Conservation (phyloP, 352 stramenopile species). For the Pythium dissotocum region DNA sequence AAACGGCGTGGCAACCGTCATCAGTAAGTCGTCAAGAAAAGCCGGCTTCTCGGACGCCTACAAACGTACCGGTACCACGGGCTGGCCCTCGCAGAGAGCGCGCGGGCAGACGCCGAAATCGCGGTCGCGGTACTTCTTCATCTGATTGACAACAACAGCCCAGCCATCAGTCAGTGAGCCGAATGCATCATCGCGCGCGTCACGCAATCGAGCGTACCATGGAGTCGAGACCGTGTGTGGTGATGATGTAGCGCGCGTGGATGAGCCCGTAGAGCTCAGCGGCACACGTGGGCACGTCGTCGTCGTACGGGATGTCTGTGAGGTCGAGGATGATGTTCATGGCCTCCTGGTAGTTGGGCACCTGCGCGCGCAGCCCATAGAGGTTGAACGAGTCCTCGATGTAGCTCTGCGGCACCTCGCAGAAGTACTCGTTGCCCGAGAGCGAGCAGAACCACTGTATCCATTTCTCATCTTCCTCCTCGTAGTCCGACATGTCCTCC, state of each 20-base stretch:
- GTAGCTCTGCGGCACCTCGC: slow-evolving; percentile 90
- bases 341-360: slow-evolving; percentile 89
- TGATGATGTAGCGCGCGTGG: slow-evolving; percentile 91
- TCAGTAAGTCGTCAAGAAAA: neutral
- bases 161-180: neutral
- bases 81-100: slow-evolving; percentile 80
- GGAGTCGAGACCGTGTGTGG: slow-evolving; percentile 82
- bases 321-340: slow-evolving; percentile 93
- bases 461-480: slow-evolving; percentile 92
- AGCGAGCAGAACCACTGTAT: slow-evolving; percentile 93
- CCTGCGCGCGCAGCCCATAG: slow-evolving; percentile 87
- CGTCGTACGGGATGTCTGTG: slow-evolving; percentile 89
- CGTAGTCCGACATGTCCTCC: slow-evolving; percentile 85
- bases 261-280: slow-evolving; percentile 89
- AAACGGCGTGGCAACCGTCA: neutral
- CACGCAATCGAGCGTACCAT: slow-evolving; percentile 50
- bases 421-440: slow-evolving; percentile 92
- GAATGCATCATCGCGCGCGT: neutral
- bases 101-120: slow-evolving; percentile 88
- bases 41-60: neutral
- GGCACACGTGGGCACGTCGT: slow-evolving; percentile 85
- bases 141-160: slow-evolving; percentile 29
- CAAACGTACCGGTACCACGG: slow-evolving; percentile 71
- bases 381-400: slow-evolving; percentile 95
- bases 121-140: slow-evolving; percentile 89